Evolutionary conservation across 2,329 filamentous ascomycete genomes (phyloP).

Genomic region (Neofusicoccum sp.): DNA sequence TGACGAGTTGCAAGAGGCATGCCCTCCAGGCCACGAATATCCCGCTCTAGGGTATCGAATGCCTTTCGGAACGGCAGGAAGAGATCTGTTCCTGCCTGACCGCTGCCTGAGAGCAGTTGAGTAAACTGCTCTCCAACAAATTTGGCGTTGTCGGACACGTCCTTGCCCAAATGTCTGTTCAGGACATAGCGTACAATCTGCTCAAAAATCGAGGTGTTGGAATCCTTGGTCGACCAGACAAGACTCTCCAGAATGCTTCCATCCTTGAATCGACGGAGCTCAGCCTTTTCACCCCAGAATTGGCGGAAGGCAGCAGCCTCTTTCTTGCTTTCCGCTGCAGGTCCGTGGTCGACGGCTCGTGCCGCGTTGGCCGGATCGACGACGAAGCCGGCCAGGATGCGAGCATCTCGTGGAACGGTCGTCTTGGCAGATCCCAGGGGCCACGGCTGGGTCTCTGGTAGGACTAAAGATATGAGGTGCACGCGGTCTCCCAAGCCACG

Average conservation of each 20-base stretch:
- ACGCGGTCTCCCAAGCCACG: conserved; percentile 75
- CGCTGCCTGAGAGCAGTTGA: conserved; percentile 40
- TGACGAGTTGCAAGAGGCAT: conserved; percentile 84
- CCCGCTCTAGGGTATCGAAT: conserved; percentile 71
- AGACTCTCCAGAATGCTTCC: conserved; percentile 91
- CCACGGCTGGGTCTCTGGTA: conserved; percentile 36
- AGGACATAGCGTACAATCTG: conserved; percentile 77
- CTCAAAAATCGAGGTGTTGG: conserved; percentile 65
- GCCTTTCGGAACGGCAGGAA: conserved; percentile 70
- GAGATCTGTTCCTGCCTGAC: conserved; percentile 43
- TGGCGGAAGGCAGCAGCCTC: conserved; percentile 77
- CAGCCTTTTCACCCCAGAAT: conserved; percentile 94
- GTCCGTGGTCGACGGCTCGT: conserved; percentile 83
- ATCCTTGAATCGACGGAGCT: conserved; percentile 91
- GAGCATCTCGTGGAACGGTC: conserved; percentile 30
- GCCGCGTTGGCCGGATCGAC: conserved; percentile 71
- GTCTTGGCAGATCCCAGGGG: conserved; percentile 30
- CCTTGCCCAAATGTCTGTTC: conserved; percentile 64
- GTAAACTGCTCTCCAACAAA: conserved; percentile 50
- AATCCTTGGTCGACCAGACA: conserved; percentile 68
- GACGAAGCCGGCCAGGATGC: conserved; percentile 64
- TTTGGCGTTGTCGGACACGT: conserved; percentile 49
- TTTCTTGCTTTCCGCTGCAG: conserved; percentile 78
- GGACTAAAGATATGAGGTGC: conserved; percentile 55
- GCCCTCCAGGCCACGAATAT: conserved; percentile 75